A percentile compares a stretch with the other conserved stretches of the same genome.
Evolutionary conservation across 345 rosid genomes (phyloP).

Genomic region (Linum lewisii): DNA sequence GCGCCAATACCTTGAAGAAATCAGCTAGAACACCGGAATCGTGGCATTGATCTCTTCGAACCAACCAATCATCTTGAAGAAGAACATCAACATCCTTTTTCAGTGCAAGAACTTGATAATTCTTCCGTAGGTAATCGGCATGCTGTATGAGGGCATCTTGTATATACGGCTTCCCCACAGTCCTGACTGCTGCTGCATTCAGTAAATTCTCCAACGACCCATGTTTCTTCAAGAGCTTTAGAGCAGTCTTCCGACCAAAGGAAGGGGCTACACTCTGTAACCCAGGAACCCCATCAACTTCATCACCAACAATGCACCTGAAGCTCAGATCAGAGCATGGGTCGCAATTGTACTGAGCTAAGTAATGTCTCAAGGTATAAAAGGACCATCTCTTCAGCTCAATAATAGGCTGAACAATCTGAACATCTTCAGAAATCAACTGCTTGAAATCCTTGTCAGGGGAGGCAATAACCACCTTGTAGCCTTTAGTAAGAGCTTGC

Average conservation of each 20-base stretch:
- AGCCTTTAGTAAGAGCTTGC: slow-evolving; percentile 62
- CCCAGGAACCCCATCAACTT: slow-evolving; percentile 87
- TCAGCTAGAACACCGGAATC: slow-evolving; percentile 47
- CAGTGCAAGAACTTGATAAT: slow-evolving; percentile 76
- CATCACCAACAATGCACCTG: slow-evolving; percentile 86
- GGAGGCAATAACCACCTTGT: slow-evolving; percentile 67
- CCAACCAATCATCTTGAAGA: slow-evolving; percentile 73
- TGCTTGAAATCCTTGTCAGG: slow-evolving; percentile 98
- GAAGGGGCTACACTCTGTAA: slow-evolving; percentile 73
- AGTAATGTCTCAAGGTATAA: slow-evolving; percentile 78
- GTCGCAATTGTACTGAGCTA: slow-evolving; percentile 72
- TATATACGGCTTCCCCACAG: slow-evolving; percentile 69
- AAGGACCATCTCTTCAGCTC: slow-evolving; percentile 84
- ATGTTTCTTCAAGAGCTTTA: slow-evolving; percentile 73
- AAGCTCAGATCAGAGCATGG: slow-evolving; percentile 80
- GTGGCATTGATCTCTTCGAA: slow-evolving; percentile 45
- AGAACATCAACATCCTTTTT: slow-evolving; percentile 67
- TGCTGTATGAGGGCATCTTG: slow-evolving; percentile 83
- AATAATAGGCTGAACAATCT: slow-evolving; percentile 67
- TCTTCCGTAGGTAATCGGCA: slow-evolving; percentile 75
- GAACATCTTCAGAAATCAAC: slow-evolving; percentile 82
- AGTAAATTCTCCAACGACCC: slow-evolving; percentile 81
- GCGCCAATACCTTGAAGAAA: slow-evolving; percentile 32
- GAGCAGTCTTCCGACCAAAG: slow-evolving; percentile 79
- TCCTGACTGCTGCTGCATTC: slow-evolving; percentile 71